Evolutionary conservation across 768 basidiomycete genomes (phyloP).

Genomic region (Boletus insuetus): DNA sequence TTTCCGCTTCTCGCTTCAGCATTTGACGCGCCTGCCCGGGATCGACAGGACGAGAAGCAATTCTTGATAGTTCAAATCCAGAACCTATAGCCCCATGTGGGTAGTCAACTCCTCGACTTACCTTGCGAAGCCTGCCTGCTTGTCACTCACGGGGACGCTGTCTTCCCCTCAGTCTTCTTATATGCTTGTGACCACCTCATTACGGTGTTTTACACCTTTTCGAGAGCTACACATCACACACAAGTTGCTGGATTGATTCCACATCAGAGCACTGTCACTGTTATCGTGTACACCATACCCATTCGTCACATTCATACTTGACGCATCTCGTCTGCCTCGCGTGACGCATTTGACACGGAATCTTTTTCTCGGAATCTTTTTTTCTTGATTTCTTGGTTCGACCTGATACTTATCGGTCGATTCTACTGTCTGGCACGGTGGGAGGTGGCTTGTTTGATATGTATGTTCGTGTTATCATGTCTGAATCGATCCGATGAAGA

Average conservation of each 20-base stretch:
- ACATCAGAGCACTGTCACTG: background rate
- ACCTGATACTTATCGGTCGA: background rate
- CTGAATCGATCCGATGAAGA: too few relatives aligned
- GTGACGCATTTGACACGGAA: background rate
- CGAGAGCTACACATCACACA: background rate
- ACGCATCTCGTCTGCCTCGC: background rate
- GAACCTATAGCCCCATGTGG: conserved; percentile 46
- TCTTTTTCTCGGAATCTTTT: background rate
- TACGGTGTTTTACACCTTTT: background rate
- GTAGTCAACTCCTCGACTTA: background rate
- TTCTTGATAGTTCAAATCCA: conserved; percentile 94
- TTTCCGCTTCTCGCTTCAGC: background rate
- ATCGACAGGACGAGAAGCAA: conserved; percentile 81
- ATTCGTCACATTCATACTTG: background rate
- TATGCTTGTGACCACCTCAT: conserved; percentile 8
- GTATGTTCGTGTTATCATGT: too few relatives aligned
- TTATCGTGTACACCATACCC: conserved; percentile 6
- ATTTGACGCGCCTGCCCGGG: background rate
- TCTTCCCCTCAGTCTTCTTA: background rate
- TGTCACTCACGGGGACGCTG: background rate
- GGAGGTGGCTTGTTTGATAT: too few relatives aligned
- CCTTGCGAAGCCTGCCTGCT: background rate
- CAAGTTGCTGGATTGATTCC: background rate
- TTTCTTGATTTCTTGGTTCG: background rate
- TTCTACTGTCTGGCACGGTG: background rate